Evolutionary conservation across 2,329 filamentous ascomycete species (phyloP).

Genomic region (Ambrosiella xylebori): DNA sequence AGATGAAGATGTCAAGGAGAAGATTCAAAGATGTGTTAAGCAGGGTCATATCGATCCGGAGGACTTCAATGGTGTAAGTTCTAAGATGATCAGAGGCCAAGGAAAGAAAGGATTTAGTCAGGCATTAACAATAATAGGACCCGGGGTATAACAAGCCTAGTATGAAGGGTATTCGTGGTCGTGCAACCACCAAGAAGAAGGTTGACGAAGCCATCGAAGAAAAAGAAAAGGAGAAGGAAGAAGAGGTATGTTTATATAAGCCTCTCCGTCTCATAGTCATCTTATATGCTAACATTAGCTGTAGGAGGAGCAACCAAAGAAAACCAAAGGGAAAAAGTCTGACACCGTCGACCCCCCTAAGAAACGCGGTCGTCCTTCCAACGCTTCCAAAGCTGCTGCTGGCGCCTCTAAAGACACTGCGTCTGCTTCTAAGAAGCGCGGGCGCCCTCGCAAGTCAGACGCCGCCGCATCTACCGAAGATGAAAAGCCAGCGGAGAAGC

Average conservation of each 20-base stretch:
- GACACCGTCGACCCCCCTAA: conserved; percentile 4
- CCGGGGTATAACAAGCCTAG: conserved; percentile 55
- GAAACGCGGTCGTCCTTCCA: conserved; percentile 9
- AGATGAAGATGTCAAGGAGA: conserved; percentile 48
- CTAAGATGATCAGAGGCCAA: conserved; percentile 7
- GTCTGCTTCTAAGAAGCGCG: conserved; percentile 6
- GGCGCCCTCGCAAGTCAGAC: conserved; percentile 1
- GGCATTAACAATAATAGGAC: conserved; percentile 34
- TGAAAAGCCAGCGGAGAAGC: neutral
- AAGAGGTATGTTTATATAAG: conserved; percentile 14
- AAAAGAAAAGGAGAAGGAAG: conserved; percentile 18
- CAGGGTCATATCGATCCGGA: conserved; percentile 69
- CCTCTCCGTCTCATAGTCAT: neutral
- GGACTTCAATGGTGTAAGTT: conserved; percentile 74
- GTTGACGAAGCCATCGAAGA: conserved; percentile 18
- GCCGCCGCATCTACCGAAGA: neutral
- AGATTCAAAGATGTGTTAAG: conserved; percentile 53
- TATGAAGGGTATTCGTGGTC: conserved; percentile 41
- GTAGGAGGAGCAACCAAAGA: conserved; percentile 8
- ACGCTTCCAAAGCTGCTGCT: conserved; percentile 1
- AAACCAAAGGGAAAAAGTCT: neutral
- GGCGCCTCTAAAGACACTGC: conserved; percentile 6
- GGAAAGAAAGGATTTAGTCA: neutral
- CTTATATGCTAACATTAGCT: neutral
- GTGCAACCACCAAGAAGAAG: conserved; percentile 14